phyloP scores from a whole-genome alignment of 768 basidiomycete genomes.

The Ephemerocybe angulata region DNA sequence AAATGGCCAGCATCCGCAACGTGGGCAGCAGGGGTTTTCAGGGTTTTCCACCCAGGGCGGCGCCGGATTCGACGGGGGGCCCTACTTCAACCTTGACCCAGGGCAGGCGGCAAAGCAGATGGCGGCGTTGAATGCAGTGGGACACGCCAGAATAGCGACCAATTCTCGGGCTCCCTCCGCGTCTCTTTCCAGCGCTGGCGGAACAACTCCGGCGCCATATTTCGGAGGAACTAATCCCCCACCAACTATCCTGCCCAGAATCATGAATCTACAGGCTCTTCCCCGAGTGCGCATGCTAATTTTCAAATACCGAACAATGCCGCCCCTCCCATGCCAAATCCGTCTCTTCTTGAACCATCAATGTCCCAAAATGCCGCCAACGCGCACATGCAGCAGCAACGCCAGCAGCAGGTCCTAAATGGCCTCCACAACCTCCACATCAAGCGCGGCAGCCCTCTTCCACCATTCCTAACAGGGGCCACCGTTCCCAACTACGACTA shows the following conservation, averaged over 20 bases:
- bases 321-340: slow-evolving; percentile 31
- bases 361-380: slow-evolving; percentile 34
- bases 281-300: slow-evolving; percentile 36
- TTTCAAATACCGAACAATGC: slow-evolving; percentile 45
- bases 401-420: slow-evolving; percentile 56
- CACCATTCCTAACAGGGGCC: slow-evolving; percentile 67
- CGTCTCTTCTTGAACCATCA: slow-evolving; percentile 44
- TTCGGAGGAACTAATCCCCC: slow-evolving; percentile 56
- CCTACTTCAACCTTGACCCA: slow-evolving; percentile 57
- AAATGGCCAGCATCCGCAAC: slow-evolving; percentile 36
- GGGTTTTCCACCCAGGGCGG: slow-evolving; percentile 30
- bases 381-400: slow-evolving; percentile 41
- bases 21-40: slow-evolving; percentile 25
- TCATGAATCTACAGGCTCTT: slow-evolving; percentile 40
- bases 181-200: slow-evolving; percentile 37
- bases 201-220: slow-evolving; percentile 67
- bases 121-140: slow-evolving; percentile 68
- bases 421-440: slow-evolving; percentile 60
- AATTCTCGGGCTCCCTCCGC: slow-evolving; percentile 39
- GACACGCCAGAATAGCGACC: slow-evolving; percentile 55
- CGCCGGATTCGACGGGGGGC: slow-evolving; percentile 32
- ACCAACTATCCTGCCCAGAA: slow-evolving; percentile 39
- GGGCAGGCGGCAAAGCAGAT: slow-evolving; percentile 74
- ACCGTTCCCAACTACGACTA: slow-evolving; percentile 60
- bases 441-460: slow-evolving; percentile 60